Percentiles rank a stretch among this genome's conserved stretches.
Evolutionary conservation across 306 rosid species (phyloP).

Genomic region (Sphenostylis stenocarpa): DNA sequence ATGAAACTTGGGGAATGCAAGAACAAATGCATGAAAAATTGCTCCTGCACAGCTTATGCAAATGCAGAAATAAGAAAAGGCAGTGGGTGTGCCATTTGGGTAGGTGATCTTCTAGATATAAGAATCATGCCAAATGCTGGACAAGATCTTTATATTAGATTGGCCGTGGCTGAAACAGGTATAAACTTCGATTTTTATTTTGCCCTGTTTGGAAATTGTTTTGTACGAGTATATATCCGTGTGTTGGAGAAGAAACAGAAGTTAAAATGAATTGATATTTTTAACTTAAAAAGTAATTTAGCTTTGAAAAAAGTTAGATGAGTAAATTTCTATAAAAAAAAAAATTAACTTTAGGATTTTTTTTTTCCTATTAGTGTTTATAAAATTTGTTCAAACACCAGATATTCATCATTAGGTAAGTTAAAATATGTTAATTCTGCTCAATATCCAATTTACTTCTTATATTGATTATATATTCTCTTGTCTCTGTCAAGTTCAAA

Average conservation of each 20-base stretch:
- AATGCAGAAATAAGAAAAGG: slow-evolving; percentile 42
- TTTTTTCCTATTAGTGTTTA: too few relatives aligned
- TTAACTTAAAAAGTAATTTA: too few relatives aligned
- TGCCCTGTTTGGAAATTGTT: too few relatives aligned
- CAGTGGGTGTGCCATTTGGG: slow-evolving; percentile 56
- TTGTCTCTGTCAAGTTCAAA: neutral
- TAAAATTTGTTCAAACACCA: too few relatives aligned
- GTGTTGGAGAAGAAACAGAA: too few relatives aligned
- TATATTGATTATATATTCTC: neutral
- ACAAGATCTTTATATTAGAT: slow-evolving; percentile 47
- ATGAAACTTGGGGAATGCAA: slow-evolving; percentile 47
- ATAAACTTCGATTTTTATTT: neutral
- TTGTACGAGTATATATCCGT: too few relatives aligned
- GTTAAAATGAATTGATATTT: too few relatives aligned
- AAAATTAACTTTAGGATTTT: too few relatives aligned
- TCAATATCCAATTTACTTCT: neutral
- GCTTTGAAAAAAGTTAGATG: too few relatives aligned
- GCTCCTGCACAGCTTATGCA: slow-evolving; percentile 55
- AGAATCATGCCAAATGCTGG: slow-evolving; percentile 22
- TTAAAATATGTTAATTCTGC: neutral
- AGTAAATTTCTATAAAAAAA: too few relatives aligned
- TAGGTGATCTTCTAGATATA: slow-evolving; percentile 43
- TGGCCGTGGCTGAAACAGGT: neutral
- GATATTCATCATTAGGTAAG: neutral
- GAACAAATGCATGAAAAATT: slow-evolving; percentile 44